Conservation (phyloP, 164 flowering plant species). For the Kingdonia uniflora region DNA sequence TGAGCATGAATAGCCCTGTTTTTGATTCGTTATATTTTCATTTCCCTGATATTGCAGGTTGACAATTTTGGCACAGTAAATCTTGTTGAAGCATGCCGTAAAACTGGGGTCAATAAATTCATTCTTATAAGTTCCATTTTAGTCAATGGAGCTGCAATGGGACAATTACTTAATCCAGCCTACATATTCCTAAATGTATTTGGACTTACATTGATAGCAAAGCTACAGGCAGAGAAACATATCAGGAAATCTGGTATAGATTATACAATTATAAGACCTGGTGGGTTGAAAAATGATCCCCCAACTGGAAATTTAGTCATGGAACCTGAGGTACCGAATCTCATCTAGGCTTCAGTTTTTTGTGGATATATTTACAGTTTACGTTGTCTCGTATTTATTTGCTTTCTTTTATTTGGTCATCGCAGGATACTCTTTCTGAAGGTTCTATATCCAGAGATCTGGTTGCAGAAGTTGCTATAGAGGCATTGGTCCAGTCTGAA, state of each 20-base stretch:
- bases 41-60: conserved; percentile 38
- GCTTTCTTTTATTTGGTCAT: conserved; percentile 3
- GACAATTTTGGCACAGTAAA: conserved; percentile 91
- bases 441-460: conserved; percentile 87
- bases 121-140: conserved; percentile 81
- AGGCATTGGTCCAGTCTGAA: conserved; percentile 64
- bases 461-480: conserved; percentile 94
- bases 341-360: too few relatives aligned
- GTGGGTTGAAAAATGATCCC: conserved; percentile 86
- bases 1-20: background rate
- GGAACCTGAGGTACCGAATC: conserved; percentile 80
- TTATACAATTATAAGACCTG: conserved; percentile 93
- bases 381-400: too few relatives aligned
- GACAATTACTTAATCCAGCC: conserved; percentile 86
- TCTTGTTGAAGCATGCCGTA: conserved; percentile 90
- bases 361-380: too few relatives aligned
- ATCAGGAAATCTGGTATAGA: conserved; percentile 85
- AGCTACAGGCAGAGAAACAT: conserved; percentile 87
- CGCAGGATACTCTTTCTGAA: conserved; percentile 68
- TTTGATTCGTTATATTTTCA: background rate
- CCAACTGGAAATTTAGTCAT: conserved; percentile 77
- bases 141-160: conserved; percentile 98
- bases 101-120: conserved; percentile 55
- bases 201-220: conserved; percentile 80
- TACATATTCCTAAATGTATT: conserved; percentile 81